Evolutionary conservation across 1,284 basidiomycete genomes (phyloP).

Genomic region (Malassezia equina): DNA sequence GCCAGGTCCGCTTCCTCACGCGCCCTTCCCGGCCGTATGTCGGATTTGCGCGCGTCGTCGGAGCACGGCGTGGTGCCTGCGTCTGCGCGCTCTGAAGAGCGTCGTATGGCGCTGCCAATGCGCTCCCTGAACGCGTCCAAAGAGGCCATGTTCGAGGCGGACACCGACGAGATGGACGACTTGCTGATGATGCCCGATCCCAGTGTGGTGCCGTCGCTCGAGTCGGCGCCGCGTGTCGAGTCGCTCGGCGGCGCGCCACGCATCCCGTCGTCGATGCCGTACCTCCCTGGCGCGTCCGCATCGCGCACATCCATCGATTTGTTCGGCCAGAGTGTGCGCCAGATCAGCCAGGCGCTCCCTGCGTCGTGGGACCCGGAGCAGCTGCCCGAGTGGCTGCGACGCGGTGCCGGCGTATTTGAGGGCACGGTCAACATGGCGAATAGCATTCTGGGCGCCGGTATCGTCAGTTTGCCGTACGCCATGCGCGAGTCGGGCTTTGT

Average conservation of each 20-base stretch:
- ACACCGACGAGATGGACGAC: constrained; percentile 35
- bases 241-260: constrained; percentile 2
- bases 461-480: constrained; percentile 67
- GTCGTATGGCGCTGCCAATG: constrained; percentile 17
- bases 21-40: not conserved
- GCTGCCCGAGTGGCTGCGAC: constrained; percentile 49
- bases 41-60: not conserved
- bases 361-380: constrained; percentile 45
- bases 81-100: not conserved
- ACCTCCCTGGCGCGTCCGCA: constrained; percentile 9
- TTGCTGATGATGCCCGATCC: constrained; percentile 3
- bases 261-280: not conserved
- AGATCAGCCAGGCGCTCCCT: constrained; percentile 23
- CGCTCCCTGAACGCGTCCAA: constrained; percentile 40
- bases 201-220: constrained; percentile 18
- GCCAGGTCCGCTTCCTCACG: not conserved
- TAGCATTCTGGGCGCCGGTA: constrained; percentile 84
- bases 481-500: constrained; percentile 85
- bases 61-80: not conserved
- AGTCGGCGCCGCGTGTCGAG: constrained; percentile 7
- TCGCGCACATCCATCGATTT: constrained; percentile 27
- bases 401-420: constrained; percentile 68
- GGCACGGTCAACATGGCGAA: constrained; percentile 91
- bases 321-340: constrained; percentile 30
- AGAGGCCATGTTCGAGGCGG: constrained; percentile 48